Percentiles rank a stretch among this genome's conserved stretches.
These are phyloP conservation scores for Hagleromyces aurorensis DNA, from an alignment of 805 yeast genomes.

Conservation along the genomic window DNA sequence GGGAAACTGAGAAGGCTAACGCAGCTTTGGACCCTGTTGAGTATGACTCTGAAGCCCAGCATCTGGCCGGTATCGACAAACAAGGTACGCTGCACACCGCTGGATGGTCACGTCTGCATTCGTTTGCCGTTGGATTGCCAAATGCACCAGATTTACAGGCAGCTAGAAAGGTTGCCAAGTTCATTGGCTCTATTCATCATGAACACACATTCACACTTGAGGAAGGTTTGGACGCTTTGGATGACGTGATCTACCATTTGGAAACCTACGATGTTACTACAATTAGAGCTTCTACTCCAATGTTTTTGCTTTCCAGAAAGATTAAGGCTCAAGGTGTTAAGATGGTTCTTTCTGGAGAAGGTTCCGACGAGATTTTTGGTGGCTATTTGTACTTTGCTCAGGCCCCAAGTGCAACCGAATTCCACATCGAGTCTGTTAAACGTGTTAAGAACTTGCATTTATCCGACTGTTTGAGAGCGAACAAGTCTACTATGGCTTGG, in stretches of 20 bases:
- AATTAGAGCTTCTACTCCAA: constrained; percentile 97
- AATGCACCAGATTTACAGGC: constrained; percentile 97
- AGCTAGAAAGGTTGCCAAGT: constrained; percentile 93
- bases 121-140: constrained; percentile 95
- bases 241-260: constrained; percentile 89
- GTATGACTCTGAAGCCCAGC: constrained; percentile 56
- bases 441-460: constrained; percentile 96
- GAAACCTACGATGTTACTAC: constrained; percentile 99
- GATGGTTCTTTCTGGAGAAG: constrained; percentile 99
- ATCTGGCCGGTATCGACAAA: constrained; percentile 88
- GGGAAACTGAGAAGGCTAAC: constrained; percentile 75
- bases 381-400: constrained; percentile 96
- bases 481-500: constrained; percentile 99
- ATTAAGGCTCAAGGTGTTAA: constrained; percentile 99
- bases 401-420: constrained; percentile 88
- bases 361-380: constrained; percentile 98
- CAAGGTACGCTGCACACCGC: constrained; percentile 71
- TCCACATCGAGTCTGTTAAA: constrained; percentile 92
- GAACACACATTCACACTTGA: constrained; percentile 95
- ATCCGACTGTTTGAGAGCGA: constrained; percentile 97
- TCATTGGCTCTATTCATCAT: constrained; percentile 93
- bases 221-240: constrained; percentile 93
- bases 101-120: constrained; percentile 79
- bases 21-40: constrained; percentile 33
- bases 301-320: constrained; percentile 92